These are phyloP conservation scores for Hippophae rhamnoides DNA, from an alignment of 306 rosid genomes.

Conservation along the genomic window DNA sequence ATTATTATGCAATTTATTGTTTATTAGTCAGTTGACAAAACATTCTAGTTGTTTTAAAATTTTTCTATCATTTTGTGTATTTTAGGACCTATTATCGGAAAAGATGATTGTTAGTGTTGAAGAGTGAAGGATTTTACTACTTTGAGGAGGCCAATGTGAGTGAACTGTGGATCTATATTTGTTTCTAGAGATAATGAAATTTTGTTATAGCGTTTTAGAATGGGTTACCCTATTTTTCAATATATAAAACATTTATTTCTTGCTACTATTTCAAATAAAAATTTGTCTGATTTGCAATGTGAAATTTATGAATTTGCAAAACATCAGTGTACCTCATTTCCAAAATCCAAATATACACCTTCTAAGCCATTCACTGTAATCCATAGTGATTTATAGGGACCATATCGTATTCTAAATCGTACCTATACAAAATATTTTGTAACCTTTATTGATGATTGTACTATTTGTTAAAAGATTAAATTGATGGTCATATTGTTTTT, in stretches of 20 bases:
- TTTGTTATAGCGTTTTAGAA: neutral
- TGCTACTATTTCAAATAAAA: neutral
- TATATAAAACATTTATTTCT: constrained; percentile 1
- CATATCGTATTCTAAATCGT: neutral
- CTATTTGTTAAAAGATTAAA: neutral
- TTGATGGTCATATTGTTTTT: too few species aligned
- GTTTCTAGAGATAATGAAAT: neutral
- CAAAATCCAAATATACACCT: neutral
- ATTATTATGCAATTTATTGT: neutral
- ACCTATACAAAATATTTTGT: neutral
- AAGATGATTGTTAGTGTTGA: constrained; percentile 5
- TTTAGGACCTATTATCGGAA: neutral
- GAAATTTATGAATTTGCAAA: neutral
- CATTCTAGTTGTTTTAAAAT: neutral
- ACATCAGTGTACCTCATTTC: neutral
- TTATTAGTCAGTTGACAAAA: neutral
- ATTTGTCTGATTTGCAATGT: neutral
- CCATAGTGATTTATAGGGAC: neutral
- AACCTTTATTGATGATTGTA: neutral
- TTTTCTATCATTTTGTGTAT: neutral
- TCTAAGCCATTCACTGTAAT: too few species aligned
- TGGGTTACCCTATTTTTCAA: neutral
- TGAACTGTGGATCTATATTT: too few species aligned
- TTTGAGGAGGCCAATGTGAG: neutral
- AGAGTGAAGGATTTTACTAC: neutral